Conservation (phyloP, 2,329 filamentous ascomycete genomes). For the Colletotrichum plurivorum region DNA sequence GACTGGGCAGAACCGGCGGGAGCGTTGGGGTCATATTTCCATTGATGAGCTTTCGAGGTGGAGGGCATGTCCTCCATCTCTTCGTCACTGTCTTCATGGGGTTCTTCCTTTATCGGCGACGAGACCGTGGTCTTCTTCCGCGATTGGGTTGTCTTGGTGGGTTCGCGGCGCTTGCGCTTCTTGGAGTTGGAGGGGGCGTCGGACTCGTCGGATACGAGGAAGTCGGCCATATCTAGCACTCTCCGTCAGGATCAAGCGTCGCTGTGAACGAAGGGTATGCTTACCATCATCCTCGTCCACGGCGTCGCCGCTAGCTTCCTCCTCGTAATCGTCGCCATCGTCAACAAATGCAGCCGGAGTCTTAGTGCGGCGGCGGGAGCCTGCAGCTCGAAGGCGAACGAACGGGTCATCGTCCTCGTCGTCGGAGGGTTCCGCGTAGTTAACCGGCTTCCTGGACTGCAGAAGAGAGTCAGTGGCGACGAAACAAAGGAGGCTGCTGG, state of each 20-base stretch:
- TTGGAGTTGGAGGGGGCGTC: slow-evolving; percentile 75
- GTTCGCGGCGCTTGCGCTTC: slow-evolving; percentile 80
- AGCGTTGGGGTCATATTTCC: slow-evolving; percentile 75
- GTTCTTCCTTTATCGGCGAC: slow-evolving; percentile 57
- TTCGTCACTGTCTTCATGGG: slow-evolving; percentile 64
- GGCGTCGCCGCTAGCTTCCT: slow-evolving; percentile 73
- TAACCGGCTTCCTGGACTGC: slow-evolving; percentile 72
- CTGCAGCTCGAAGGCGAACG: slow-evolving; percentile 56
- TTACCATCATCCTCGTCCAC: slow-evolving; percentile 75
- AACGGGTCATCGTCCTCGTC: slow-evolving; percentile 85
- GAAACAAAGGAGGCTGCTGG: too few relatives aligned
- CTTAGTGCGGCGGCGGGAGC: slow-evolving; percentile 56
- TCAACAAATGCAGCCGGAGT: slow-evolving; percentile 73
- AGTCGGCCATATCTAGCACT: slow-evolving; percentile 80
- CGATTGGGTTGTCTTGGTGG: slow-evolving; percentile 61
- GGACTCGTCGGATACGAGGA: slow-evolving; percentile 89
- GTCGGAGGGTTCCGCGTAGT: slow-evolving; percentile 88
- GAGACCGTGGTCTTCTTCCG: slow-evolving; percentile 76
- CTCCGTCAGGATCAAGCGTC: slow-evolving; percentile 33
- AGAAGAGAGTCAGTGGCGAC: not conserved
- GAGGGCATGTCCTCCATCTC: slow-evolving; percentile 70
- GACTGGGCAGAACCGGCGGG: slow-evolving; percentile 42
- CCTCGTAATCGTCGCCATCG: slow-evolving; percentile 80
- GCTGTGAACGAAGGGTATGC: not conserved
- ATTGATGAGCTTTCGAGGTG: slow-evolving; percentile 84